These are phyloP conservation scores for Daldinia eschscholtzii DNA, from an alignment of 2,329 filamentous ascomycete genomes.

Conservation along the genomic window DNA sequence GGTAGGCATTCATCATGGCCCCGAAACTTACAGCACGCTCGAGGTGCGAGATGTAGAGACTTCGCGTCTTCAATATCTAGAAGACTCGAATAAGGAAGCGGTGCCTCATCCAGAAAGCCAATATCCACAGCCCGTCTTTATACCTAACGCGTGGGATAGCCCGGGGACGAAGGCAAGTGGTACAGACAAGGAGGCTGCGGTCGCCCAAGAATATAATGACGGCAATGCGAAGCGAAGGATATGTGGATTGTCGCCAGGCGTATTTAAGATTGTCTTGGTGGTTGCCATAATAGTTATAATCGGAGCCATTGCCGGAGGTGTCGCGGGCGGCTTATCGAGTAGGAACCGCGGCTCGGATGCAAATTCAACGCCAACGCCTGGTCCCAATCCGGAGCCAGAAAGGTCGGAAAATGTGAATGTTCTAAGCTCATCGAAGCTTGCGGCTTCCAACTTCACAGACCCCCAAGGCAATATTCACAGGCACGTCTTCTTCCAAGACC, in stretches of 20 bases:
- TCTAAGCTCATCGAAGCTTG: constrained; percentile 42
- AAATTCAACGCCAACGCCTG: neutral
- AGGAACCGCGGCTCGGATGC: constrained; percentile 8
- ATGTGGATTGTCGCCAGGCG: constrained; percentile 39
- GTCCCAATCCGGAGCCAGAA: neutral
- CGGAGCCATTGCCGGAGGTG: constrained; percentile 42
- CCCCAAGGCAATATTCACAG: constrained; percentile 37
- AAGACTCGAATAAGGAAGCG: constrained; percentile 34
- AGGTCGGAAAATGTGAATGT: constrained; percentile 24
- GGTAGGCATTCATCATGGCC: constrained; percentile 23
- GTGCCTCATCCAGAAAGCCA: constrained; percentile 27
- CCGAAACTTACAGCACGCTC: constrained; percentile 40
- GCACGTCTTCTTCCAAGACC: constrained; percentile 49
- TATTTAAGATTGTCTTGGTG: constrained; percentile 37
- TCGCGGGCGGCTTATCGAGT: constrained; percentile 39
- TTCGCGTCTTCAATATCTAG: constrained; percentile 7
- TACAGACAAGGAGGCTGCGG: constrained; percentile 6
- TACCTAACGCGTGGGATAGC: constrained; percentile 9
- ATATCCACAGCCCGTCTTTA: constrained; percentile 27
- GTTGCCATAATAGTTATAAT: constrained; percentile 31
- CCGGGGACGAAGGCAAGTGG: constrained; percentile 13
- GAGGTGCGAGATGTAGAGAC: constrained; percentile 33
- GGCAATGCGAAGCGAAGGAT: constrained; percentile 23
- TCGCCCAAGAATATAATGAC: neutral
- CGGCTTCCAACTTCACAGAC: constrained; percentile 49